Evolutionary conservation across 768 basidiomycete species (phyloP).

Genomic region (Phlebiopsis flavidoalba): DNA sequence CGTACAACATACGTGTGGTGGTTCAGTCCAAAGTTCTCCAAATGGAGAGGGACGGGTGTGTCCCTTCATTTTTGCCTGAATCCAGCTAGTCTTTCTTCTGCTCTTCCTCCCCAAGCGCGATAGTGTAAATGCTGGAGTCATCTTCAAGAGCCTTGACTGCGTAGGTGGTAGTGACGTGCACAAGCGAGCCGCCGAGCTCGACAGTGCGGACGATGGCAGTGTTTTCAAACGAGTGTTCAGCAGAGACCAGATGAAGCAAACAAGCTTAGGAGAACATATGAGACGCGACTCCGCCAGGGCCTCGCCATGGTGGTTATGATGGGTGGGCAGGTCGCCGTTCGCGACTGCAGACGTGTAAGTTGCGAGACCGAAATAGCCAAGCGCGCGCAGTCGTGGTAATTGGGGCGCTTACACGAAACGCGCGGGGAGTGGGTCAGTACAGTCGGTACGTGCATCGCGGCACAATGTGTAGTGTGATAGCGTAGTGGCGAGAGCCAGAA

Average conservation of each 20-base stretch:
- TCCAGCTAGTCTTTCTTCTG: constrained; percentile 65
- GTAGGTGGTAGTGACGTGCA: constrained; percentile 87
- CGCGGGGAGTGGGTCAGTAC: neutral
- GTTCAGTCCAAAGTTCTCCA: constrained; percentile 45
- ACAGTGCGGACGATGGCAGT: constrained; percentile 84
- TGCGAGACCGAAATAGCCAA: constrained; percentile 9
- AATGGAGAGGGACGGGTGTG: constrained; percentile 44
- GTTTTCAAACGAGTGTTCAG: constrained; percentile 69
- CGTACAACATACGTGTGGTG: constrained; percentile 44
- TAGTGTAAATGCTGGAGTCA: constrained; percentile 56
- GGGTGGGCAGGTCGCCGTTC: constrained; percentile 11
- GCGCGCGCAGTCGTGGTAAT: constrained; percentile 3
- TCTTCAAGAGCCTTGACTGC: constrained; percentile 69
- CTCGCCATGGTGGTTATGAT: constrained; percentile 37
- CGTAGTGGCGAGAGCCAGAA: neutral
- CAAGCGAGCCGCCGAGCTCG: constrained; percentile 85
- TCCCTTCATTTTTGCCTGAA: constrained; percentile 80
- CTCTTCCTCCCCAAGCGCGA: constrained; percentile 62
- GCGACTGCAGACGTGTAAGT: constrained; percentile 15
- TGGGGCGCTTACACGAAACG: neutral
- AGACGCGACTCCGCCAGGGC: constrained; percentile 40
- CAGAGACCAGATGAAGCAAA: constrained; percentile 36
- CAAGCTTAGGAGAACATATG: constrained; percentile 40
- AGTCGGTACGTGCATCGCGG: too few relatives aligned
- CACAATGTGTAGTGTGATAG: neutral